Evolutionary conservation across 2,329 filamentous ascomycete genomes (phyloP), one percentile per base, ranked within the genome.

Genomic region (Sporothrix humicola): DNA sequence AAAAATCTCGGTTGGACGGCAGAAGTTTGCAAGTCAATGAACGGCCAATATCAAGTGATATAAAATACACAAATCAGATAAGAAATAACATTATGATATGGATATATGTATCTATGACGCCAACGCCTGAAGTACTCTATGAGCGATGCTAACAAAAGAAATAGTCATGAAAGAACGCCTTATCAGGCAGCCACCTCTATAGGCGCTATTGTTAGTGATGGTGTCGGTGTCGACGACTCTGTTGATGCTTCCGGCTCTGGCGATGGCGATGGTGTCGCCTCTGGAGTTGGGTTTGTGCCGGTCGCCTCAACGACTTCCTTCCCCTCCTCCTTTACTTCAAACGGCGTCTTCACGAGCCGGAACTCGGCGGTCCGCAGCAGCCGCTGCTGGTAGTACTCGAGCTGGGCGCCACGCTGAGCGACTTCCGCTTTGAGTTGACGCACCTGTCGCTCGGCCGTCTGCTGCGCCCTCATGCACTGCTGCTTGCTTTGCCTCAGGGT

Each of bases 381-480:
- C 15, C 69, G 56, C 56, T 71, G 69, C 42, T 71, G 69, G 54
- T 71, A 63, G 69, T 71, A 61, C 69, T 71, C 69, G 3, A 63
- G 54, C 56, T 71, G 69, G 4, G 46, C 42, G 4, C 37, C 56
- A 0, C 69, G 69, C n/a, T 26, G 44, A 8, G 37, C 23, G 13
- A 71, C 52, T 8, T 61, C 56, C 13, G 37, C 54, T 15, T 52
- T 42, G 13, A 71, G 13, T 1, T 17, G 69, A 23, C 63, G 20
- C 54, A 63, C 23, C 3, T 71, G 7, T 0, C 69, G 56, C 44
- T 71, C 54, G 12, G 69, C 42, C 54, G 12, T 54, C 12, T 46
- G n/a, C 10, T 37, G 23, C 20, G 23, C 65, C 52, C 23, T 37
- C 42, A 37, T 37, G 31, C 31, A 37, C 31, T 37, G 31, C 31